Base-by-base conservation (phyloP, 208 protist genomes). In the Crithidia fasciculata region DNA sequence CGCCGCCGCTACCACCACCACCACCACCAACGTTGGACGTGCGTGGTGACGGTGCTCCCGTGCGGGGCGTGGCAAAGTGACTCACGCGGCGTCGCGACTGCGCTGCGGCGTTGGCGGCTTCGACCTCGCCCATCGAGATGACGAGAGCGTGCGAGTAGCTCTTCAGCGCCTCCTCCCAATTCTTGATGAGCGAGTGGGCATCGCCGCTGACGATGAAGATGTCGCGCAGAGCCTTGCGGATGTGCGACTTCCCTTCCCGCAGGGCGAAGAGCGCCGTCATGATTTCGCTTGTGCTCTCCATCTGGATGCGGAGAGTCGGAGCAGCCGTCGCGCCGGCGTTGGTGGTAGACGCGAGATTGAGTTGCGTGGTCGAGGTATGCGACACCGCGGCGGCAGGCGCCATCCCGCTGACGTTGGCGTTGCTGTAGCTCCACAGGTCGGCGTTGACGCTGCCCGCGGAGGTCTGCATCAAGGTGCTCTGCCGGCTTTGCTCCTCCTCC, bases 131-230 rank as follows among this genome's bases (percentile, higher is more conserved):
- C 81, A 85, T 78, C 50, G 82, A 91, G 54, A 88, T 81, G 58
- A 86, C 78, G 43, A 96, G 86, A 37, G 89, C 86, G 60, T 85
- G 80, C 53, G 85, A 92, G 76, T 92, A 96, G 52, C 85, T 85
- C 78, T 91, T 79, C 40, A 96, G 72, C 5, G 92, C 92, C 43
- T 92, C 88, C 63, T 94, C 89, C 82, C 84, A 92, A 43, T 79
- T 86, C 59, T 82, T 72, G 39, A 93, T 74, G 39, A 85, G 71
- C 36, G 73, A 81, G 43, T 85, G 71, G 2, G 92, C 83, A 74
- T 96, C 89, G 36, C 92, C 92, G 55, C 74, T 80, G 58, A 86
- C 85, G 53, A 95, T 91, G 39, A 73, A 81, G 39, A 94, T 59
- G 78, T 87, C 84, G 61, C 84, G 84, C 43, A 84, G 77, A 15